These are phyloP conservation scores for Nepenthes alata DNA, from an alignment of 179 eudicot species.

Conservation along the genomic window DNA sequence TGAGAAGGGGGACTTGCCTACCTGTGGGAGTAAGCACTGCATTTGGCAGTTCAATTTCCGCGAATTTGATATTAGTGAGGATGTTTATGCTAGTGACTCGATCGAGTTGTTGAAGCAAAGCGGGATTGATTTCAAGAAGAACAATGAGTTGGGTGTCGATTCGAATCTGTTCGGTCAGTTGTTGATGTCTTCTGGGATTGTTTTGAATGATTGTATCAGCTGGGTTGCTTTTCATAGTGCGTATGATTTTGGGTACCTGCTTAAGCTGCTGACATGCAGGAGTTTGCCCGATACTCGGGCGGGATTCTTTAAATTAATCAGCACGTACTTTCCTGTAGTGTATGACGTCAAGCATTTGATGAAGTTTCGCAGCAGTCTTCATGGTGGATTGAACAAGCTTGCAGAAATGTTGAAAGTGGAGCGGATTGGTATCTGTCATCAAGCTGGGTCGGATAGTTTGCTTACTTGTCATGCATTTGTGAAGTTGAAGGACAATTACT, in stretches of 20 bases:
- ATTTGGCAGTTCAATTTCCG: constrained; percentile 23
- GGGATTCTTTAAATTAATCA: constrained; percentile 28
- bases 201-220: constrained; percentile 23
- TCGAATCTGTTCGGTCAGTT: constrained; percentile 31
- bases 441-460: constrained; percentile 41
- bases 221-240: constrained; percentile 40
- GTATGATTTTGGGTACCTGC: constrained; percentile 39
- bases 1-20: constrained; percentile 1
- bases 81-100: constrained; percentile 38
- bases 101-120: constrained; percentile 32
- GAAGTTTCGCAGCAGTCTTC: constrained; percentile 37
- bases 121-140: constrained; percentile 34
- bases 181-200: constrained; percentile 35
- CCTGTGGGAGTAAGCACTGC: constrained; percentile 3
- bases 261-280: constrained; percentile 22
- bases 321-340: constrained; percentile 25
- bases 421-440: constrained; percentile 28
- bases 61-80: constrained; percentile 32
- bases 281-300: constrained; percentile 27
- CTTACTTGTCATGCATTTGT: constrained; percentile 30
- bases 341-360: constrained; percentile 41
- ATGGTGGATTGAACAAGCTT: constrained; percentile 36
- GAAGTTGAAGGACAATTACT: constrained; percentile 36
- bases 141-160: constrained; percentile 29
- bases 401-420: constrained; percentile 35